These are phyloP conservation scores for Mycena sp. DNA, from an alignment of 1,284 basidiomycete species.

Conservation along the genomic window DNA sequence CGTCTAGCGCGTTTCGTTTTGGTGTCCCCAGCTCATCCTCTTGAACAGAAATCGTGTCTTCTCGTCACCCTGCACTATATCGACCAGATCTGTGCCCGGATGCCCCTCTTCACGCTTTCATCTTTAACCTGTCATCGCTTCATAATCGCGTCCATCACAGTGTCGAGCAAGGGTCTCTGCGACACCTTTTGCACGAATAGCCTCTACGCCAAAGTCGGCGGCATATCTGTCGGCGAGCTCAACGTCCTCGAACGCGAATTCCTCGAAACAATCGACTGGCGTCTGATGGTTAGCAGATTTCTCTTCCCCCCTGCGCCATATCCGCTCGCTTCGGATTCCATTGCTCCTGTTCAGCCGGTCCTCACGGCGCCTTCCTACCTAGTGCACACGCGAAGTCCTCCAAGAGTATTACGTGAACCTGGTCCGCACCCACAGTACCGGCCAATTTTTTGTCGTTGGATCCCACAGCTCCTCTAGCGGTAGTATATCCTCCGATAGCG, in stretches of 20 bases:
- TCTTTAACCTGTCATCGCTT: conserved; percentile 97
- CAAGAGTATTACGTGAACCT: conserved; percentile 89
- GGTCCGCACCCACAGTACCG: conserved; percentile 77
- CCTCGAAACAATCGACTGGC: conserved; percentile 90
- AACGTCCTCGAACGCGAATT: conserved; percentile 95
- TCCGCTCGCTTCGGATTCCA: conserved; percentile 32
- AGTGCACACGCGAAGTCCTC: conserved; percentile 85
- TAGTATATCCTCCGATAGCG: conserved; percentile 62
- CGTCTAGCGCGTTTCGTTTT: conserved; percentile 37
- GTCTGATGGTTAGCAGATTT: conserved; percentile 80
- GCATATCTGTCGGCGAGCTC: conserved; percentile 89
- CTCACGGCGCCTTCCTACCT: conserved; percentile 44
- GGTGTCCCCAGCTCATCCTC: conserved; percentile 25
- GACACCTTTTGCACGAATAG: conserved; percentile 94
- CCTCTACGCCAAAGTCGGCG: conserved; percentile 94
- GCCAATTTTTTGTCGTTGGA: conserved; percentile 66
- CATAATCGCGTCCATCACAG: conserved; percentile 89
- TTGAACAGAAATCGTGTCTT: conserved; percentile 83
- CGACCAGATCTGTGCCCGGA: conserved; percentile 90
- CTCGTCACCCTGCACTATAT: conserved; percentile 93
- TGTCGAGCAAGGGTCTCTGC: conserved; percentile 91
- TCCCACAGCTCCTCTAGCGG: conserved; percentile 48
- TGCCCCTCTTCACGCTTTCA: conserved; percentile 89
- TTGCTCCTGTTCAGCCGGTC: conserved; percentile 33
- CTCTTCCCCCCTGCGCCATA: conserved; percentile 10